These are phyloP conservation scores for Pharus latifolius DNA, from an alignment of 176 grass and related monocot genomes.

Conservation along the genomic window DNA sequence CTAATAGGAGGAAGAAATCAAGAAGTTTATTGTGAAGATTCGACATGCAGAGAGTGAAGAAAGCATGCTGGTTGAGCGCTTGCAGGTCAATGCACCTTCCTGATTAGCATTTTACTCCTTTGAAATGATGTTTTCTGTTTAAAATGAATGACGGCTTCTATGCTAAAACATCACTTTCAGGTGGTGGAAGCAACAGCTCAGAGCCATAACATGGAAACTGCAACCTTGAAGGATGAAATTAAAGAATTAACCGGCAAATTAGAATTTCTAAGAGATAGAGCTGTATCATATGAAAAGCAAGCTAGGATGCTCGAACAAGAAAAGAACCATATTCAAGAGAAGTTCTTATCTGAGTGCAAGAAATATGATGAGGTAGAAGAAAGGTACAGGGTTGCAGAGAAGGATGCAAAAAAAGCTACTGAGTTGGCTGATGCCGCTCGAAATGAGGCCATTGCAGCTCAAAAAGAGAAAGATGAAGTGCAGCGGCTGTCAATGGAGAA, in stretches of 20 bases:
- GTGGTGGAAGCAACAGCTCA: slow-evolving; percentile 35
- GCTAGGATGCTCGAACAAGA: slow-evolving; percentile 71
- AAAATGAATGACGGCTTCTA: not conserved
- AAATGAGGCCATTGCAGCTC: slow-evolving; percentile 32
- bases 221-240: slow-evolving; percentile 58
- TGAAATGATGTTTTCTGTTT: not conserved
- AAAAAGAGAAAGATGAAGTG: slow-evolving; percentile 55
- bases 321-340: slow-evolving; percentile 78
- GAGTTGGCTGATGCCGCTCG: slow-evolving; percentile 49
- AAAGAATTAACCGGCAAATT: slow-evolving; percentile 50
- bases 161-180: slow-evolving; percentile 16
- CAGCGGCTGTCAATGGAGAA: slow-evolving; percentile 50
- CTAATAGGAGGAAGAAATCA: slow-evolving; percentile 68
- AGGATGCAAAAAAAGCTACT: slow-evolving; percentile 42
- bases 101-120: not conserved
- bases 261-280: slow-evolving; percentile 38
- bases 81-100: slow-evolving; percentile 29
- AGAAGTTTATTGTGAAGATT: slow-evolving; percentile 49
- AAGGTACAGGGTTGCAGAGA: slow-evolving; percentile 44
- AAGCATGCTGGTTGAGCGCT: slow-evolving; percentile 29
- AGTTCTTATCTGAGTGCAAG: slow-evolving; percentile 48
- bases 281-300: slow-evolving; percentile 49
- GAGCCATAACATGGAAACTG: slow-evolving; percentile 40
- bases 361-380: slow-evolving; percentile 59
- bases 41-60: slow-evolving; percentile 34